These are phyloP conservation scores for Kockovaella imperatae DNA, from an alignment of 768 basidiomycete genomes.

Conservation along the genomic window DNA sequence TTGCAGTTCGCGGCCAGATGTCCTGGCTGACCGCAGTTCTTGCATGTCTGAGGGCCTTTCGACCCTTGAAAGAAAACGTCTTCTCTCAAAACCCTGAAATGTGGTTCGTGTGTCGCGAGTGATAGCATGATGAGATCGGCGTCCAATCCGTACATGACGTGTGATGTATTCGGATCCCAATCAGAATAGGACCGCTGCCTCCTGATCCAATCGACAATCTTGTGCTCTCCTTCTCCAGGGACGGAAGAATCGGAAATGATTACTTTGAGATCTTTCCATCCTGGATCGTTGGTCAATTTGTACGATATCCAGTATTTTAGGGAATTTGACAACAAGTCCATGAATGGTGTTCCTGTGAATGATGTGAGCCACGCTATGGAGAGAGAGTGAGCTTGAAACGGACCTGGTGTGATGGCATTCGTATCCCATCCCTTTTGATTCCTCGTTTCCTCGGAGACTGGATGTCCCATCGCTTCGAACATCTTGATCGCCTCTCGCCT, in stretches of 20 bases:
- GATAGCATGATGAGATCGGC: constrained; percentile 99
- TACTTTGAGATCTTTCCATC: constrained; percentile 94
- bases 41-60: constrained; percentile 66
- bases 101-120: constrained; percentile 95
- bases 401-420: constrained; percentile 96
- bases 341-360: constrained; percentile 72
- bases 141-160: constrained; percentile 98
- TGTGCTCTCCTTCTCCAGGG: constrained; percentile 98
- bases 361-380: background rate
- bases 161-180: constrained; percentile 90
- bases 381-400: background rate
- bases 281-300: constrained; percentile 89
- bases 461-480: constrained; percentile 98
- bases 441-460: constrained; percentile 64
- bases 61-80: constrained; percentile 85
- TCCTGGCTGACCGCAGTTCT: constrained; percentile 87
- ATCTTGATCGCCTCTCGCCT: constrained; percentile 69
- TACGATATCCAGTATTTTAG: constrained; percentile 92
- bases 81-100: constrained; percentile 93
- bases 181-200: constrained; percentile 75
- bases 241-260: constrained; percentile 95
- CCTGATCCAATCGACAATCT: constrained; percentile 98
- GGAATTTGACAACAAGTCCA: constrained; percentile 80
- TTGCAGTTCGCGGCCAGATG: constrained; percentile 95
- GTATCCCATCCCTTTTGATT: constrained; percentile 88